Conservation (phyloP, 2,329 filamentous ascomycete genomes). For the Orbilia ellipsospora region DNA sequence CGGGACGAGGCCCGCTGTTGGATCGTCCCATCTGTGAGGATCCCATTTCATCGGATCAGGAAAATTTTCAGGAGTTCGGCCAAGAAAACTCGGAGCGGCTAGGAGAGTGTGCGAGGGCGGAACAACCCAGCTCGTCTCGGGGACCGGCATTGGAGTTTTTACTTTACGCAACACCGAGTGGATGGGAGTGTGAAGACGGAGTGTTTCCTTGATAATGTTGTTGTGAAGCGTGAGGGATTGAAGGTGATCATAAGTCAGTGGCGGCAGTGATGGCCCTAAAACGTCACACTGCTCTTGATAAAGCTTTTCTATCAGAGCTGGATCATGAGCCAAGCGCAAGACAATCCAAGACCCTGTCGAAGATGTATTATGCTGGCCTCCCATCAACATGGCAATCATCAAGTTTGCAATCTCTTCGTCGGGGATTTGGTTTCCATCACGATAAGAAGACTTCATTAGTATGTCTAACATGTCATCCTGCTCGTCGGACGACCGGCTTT, state of each 20-base stretch:
- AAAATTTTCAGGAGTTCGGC: conserved; percentile 78
- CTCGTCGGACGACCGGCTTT: conserved; percentile 66
- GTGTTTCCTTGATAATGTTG: conserved; percentile 89
- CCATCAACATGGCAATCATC: conserved; percentile 94
- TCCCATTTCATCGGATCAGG: conserved; percentile 85
- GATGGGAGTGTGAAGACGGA: conserved; percentile 90
- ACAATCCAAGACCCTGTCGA: conserved; percentile 87
- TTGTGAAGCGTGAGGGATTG: conserved; percentile 82
- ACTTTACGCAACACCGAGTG: conserved; percentile 95
- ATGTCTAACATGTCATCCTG: conserved; percentile 88
- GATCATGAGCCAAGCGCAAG: conserved; percentile 79
- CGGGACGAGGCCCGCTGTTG: conserved; percentile 67
- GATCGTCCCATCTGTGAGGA: conserved; percentile 86
- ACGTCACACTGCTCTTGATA: conserved; percentile 81
- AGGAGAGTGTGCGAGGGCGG: conserved; percentile 84
- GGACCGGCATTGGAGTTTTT: conserved; percentile 84
- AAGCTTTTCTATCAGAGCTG: conserved; percentile 81
- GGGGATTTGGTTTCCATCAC: conserved; percentile 80
- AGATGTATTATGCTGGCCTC: conserved; percentile 87
- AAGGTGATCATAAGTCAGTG: conserved; percentile 80
- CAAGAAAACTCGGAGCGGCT: conserved; percentile 84
- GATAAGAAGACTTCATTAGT: conserved; percentile 85
- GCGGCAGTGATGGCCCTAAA: conserved; percentile 79
- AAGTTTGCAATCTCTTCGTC: conserved; percentile 89
- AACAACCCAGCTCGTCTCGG: conserved; percentile 83